Conservation (phyloP, 169 alveolate genomes). For the Plasmodium knowlesi region DNA sequence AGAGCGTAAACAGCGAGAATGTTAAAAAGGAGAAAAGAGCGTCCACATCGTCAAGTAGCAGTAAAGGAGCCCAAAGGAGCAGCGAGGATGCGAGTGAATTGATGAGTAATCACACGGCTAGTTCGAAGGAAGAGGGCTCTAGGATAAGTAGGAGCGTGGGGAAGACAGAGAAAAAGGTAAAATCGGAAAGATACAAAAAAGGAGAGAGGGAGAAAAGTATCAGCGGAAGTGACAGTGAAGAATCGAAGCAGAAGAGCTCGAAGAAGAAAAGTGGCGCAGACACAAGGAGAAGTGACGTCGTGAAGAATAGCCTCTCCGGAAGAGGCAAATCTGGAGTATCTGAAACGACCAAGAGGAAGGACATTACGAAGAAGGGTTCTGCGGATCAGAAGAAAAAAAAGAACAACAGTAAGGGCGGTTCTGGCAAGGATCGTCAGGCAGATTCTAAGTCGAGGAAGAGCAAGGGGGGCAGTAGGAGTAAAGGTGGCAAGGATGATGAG, state of each 20-base stretch:
- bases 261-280: background rate
- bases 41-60: background rate
- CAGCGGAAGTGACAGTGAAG: background rate
- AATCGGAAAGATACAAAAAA: background rate
- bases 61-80: background rate
- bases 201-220: background rate
- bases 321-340: background rate
- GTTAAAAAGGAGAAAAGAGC: background rate
- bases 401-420: background rate
- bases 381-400: background rate
- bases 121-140: constrained; percentile 4
- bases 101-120: background rate
- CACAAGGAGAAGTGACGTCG: background rate
- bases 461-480: background rate
- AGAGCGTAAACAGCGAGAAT: background rate
- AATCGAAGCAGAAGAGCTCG: background rate
- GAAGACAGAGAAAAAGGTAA: background rate
- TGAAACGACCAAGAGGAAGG: background rate
- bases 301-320: background rate
- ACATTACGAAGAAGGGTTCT: background rate
- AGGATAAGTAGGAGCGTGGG: background rate
- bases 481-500: background rate
- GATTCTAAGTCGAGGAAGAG: background rate
- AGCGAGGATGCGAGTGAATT: background rate
- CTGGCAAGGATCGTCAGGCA: background rate